Base-by-base conservation (phyloP, 805 yeast species). In the Nakazawaea holstii region DNA sequence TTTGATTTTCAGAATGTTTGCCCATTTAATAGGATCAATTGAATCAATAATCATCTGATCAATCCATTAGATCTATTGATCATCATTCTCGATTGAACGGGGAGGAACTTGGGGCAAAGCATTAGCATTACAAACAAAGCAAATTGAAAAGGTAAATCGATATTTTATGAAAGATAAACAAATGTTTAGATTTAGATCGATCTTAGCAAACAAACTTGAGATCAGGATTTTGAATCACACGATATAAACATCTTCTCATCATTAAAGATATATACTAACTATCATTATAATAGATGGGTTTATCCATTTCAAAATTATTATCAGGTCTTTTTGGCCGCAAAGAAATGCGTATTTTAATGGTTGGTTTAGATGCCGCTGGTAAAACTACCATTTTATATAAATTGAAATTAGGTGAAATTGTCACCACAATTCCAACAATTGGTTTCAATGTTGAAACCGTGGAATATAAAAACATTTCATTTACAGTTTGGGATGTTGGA, bases 401-500 rank as follows among this genome's bases (percentile, higher is more conserved):
- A 77, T 82, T 90, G 70, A 90, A 90, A 72, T 81, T 90, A 61
- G 97, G 96, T 67, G 97, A 90, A 77, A 88, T 90, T 62, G 95
- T 90, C 64, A 89, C 96, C 61, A 90, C 97, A 44, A 90, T 89
- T 65, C 97, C 97, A 71, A 90, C 97, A 57, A 89, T 90, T 70
- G 97, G 97, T 64, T 90, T 90, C 83, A 90, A 90, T 70, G 97
- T 90, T 59, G 97, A 90, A 74, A 90, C 97, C 53, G 96, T 90
- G 62, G 96, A 90, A 77, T 89, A 90, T 79, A 90, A 90, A 77
- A 90, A 90, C 83, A 88, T 90, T 70, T 85, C 95, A 39, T 90
- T 90, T 76, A 89, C 96, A 52, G 97, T 90, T 55, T 90, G 97
- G 98, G 98, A 92, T 81, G 97, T 91, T 60, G 98, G 98, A 86